Percentiles rank a stretch among this genome's conserved stretches.
phyloP scores from a whole-genome alignment of 345 rosid genomes.

The Acer campestre region DNA sequence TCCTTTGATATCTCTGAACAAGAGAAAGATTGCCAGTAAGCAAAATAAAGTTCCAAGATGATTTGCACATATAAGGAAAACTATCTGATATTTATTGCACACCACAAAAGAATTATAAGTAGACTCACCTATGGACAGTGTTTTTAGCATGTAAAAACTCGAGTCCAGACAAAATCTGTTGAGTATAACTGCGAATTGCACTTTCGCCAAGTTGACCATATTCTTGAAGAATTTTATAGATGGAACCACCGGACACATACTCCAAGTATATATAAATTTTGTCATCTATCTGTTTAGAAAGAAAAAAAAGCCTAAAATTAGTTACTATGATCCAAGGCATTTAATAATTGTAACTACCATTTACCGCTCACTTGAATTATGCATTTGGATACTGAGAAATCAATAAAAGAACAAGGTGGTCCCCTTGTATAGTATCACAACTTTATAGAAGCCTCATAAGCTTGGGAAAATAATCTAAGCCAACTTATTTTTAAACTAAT shows the following conservation, averaged over 20 bases:
- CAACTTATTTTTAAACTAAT: not conserved
- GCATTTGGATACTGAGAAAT: not conserved
- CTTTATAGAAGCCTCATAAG: not conserved
- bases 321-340: constrained; percentile 3
- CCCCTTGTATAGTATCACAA: not conserved
- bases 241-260: constrained; percentile 86
- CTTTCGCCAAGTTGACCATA: constrained; percentile 72
- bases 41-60: constrained; percentile 7
- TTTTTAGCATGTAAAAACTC: constrained; percentile 71
- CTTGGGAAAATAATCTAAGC: not conserved
- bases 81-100: not conserved
- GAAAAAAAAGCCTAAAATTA: constrained; percentile 10
- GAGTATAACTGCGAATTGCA: constrained; percentile 76
- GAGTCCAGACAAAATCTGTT: constrained; percentile 79
- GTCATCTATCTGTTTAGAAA: constrained; percentile 58
- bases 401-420: not conserved
- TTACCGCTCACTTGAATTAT: not conserved
- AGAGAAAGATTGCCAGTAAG: constrained; percentile 14
- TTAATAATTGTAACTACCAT: constrained; percentile 1
- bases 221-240: constrained; percentile 81
- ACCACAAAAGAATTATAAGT: constrained; percentile 6
- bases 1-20: constrained; percentile 80
- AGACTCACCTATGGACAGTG: constrained; percentile 69
- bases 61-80: not conserved
- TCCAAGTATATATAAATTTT: constrained; percentile 77